Conservation (phyloP, 805 yeast species). For the Wickerhamiella spandovensis region DNA sequence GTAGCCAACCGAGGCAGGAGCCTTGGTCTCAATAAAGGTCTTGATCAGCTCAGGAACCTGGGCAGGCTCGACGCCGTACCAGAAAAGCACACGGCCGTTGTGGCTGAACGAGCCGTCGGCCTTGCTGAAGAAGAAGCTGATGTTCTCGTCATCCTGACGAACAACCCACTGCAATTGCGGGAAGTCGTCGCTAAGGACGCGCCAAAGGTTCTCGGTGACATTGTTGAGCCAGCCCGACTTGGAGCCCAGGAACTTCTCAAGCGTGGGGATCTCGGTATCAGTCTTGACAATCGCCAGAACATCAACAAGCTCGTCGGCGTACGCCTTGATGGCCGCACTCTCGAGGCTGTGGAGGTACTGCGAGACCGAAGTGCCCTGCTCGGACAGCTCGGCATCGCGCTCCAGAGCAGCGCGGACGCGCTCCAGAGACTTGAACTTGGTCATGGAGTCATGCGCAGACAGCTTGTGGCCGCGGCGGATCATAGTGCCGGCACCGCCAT, state of each 20-base stretch:
- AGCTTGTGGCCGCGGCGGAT: slow-evolving; percentile 94
- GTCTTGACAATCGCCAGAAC: slow-evolving; percentile 72
- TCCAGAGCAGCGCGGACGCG: slow-evolving; percentile 60
- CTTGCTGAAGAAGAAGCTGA: slow-evolving; percentile 81
- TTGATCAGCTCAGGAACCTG: slow-evolving; percentile 52
- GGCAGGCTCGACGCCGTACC: slow-evolving; percentile 74
- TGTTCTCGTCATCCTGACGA: slow-evolving; percentile 77
- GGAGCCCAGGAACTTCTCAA: slow-evolving; percentile 78
- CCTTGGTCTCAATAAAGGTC: slow-evolving; percentile 23
- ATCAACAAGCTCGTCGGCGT: slow-evolving; percentile 93
- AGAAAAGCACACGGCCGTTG: slow-evolving; percentile 80
- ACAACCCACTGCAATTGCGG: slow-evolving; percentile 73
- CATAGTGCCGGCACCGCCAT: slow-evolving; percentile 97
- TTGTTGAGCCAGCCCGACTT: slow-evolving; percentile 95
- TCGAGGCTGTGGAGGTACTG: slow-evolving; percentile 67
- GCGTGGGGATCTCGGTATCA: slow-evolving; percentile 38
- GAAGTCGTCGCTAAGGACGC: slow-evolving; percentile 63
- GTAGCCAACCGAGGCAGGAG: slow-evolving; percentile 9
- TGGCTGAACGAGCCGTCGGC: slow-evolving; percentile 90
- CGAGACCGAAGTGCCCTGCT: slow-evolving; percentile 65
- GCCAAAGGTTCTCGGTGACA: slow-evolving; percentile 89
- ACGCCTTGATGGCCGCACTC: slow-evolving; percentile 49
- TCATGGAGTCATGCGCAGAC: slow-evolving; percentile 45
- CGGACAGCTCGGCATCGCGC: slow-evolving; percentile 60
- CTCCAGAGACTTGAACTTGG: slow-evolving; percentile 47